Conservation (phyloP, 2,329 filamentous ascomycete species). For the Colletotrichum horii region DNA sequence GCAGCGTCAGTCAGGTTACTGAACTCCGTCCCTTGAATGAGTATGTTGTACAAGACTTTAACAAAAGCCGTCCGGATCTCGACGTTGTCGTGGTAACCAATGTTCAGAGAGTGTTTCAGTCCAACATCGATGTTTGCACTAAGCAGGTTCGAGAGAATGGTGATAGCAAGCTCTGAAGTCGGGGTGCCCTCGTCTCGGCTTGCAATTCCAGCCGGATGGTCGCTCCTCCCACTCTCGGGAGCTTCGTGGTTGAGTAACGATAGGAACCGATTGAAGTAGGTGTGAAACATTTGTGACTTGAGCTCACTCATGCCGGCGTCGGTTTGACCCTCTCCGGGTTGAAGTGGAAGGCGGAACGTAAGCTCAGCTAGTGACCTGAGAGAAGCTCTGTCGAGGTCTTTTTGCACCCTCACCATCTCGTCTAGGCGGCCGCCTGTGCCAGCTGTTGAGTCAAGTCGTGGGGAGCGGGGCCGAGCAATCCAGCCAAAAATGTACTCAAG, state of each 20-base stretch:
- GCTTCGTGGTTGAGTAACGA: constrained; percentile 67
- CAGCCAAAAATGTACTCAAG: constrained; percentile 72
- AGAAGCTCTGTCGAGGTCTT: constrained; percentile 70
- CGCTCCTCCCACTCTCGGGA: constrained; percentile 46
- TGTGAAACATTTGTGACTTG: constrained; percentile 75
- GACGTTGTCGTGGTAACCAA: constrained; percentile 73
- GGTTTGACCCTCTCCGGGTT: constrained; percentile 68
- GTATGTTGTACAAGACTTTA: constrained; percentile 72
- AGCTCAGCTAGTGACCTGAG: constrained; percentile 69
- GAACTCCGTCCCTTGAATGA: constrained; percentile 75
- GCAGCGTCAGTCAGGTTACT: constrained; percentile 71
- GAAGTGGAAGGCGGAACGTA: constrained; percentile 69
- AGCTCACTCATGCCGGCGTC: constrained; percentile 72
- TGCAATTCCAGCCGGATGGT: constrained; percentile 33
- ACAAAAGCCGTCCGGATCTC: constrained; percentile 74
- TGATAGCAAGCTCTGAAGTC: constrained; percentile 68
- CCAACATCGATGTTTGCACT: constrained; percentile 76
- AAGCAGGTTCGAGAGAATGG: constrained; percentile 70
- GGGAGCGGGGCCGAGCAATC: constrained; percentile 67
- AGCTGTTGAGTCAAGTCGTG: constrained; percentile 45
- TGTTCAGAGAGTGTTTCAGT: constrained; percentile 71
- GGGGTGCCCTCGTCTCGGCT: constrained; percentile 58
- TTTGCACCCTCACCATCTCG: constrained; percentile 63
- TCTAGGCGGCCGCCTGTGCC: constrained; percentile 53
- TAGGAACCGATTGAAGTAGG: constrained; percentile 73